These are phyloP conservation scores for Stachybotrys chartarum DNA, from an alignment of 2,329 filamentous ascomycete species.

Conservation along the genomic window DNA sequence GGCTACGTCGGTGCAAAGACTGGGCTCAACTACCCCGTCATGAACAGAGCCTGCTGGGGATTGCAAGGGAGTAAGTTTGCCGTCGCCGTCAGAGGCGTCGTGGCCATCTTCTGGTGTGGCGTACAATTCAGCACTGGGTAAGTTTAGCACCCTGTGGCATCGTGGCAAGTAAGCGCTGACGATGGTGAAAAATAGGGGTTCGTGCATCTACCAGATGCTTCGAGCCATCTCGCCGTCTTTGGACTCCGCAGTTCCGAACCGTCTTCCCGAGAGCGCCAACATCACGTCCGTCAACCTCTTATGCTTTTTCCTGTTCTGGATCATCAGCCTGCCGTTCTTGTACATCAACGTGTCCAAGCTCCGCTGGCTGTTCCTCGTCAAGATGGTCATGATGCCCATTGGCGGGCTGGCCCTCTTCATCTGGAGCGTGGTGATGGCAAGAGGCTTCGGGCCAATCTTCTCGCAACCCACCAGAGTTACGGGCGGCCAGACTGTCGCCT, in stretches of 20 bases:
- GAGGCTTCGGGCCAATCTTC: slow-evolving; percentile 12
- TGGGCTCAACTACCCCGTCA: slow-evolving; percentile 20
- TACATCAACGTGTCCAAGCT: slow-evolving; percentile 18
- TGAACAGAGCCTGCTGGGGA: slow-evolving; percentile 20
- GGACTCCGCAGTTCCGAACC: slow-evolving; percentile 31
- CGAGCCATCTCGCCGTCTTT: slow-evolving; percentile 30
- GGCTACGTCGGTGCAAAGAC: slow-evolving; percentile 17
- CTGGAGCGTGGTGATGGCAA: slow-evolving; percentile 11
- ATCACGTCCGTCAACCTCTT: slow-evolving; percentile 13
- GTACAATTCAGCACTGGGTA: slow-evolving; percentile 15
- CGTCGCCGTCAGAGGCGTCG: slow-evolving; percentile 23
- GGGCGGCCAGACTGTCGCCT: slow-evolving; percentile 9
- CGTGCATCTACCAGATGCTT: slow-evolving; percentile 22
- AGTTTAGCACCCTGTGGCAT: background rate
- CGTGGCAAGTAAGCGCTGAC: background rate
- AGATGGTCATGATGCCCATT: slow-evolving; percentile 11
- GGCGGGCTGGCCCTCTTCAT: slow-evolving; percentile 12
- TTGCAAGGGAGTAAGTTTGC: slow-evolving; percentile 19
- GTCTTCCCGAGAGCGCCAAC: slow-evolving; percentile 28
- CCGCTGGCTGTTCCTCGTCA: slow-evolving; percentile 16
- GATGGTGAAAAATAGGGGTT: slow-evolving; percentile 15
- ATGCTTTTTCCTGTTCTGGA: slow-evolving; percentile 17
- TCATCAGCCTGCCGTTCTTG: slow-evolving; percentile 2
- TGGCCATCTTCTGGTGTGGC: slow-evolving; percentile 29
- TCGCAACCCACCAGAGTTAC: slow-evolving; percentile 8